A percentile compares a stretch with the other conserved stretches of the same genome.
Conservation (phyloP, 495 filamentous ascomycete species). For the Aspergillus leporis region DNA sequence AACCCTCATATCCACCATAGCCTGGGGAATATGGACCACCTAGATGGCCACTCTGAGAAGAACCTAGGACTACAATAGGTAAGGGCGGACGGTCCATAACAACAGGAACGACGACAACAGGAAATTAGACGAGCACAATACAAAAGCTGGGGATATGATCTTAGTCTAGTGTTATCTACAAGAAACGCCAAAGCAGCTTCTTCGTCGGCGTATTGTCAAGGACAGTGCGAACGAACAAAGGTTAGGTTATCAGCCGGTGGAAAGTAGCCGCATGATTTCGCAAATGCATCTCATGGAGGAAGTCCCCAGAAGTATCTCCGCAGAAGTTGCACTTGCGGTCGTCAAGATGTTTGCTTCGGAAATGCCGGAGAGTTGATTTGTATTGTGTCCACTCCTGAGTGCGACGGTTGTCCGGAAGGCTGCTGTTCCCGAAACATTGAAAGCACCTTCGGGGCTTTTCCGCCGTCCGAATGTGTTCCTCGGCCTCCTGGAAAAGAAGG, state of each 20-base stretch:
- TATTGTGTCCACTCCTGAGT: slow-evolving; percentile 23
- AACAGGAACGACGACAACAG: no score
- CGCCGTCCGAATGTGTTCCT: slow-evolving; percentile 4
- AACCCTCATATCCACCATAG: no score
- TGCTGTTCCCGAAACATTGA: slow-evolving; percentile 21
- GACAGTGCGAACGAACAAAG: no score
- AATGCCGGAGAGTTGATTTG: slow-evolving; percentile 25
- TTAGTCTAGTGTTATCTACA: no score
- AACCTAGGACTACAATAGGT: no score
- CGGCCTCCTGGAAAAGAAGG: background rate
- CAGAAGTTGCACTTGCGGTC: slow-evolving; percentile 22
- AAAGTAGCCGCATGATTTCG: slow-evolving; percentile 24
- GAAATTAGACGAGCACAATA: no score
- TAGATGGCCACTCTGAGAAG: no score
- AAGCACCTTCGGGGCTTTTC: slow-evolving; percentile 16
- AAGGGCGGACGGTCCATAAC: no score
- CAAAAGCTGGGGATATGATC: no score
- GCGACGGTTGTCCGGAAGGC: slow-evolving; percentile 22
- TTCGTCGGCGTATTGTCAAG: no score
- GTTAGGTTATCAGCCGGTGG: slow-evolving; percentile 16
- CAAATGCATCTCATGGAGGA: slow-evolving; percentile 31
- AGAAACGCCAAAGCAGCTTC: no score
- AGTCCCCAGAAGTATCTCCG: slow-evolving; percentile 10
- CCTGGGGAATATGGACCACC: no score
- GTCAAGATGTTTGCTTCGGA: slow-evolving; percentile 25